phyloP scores from a whole-genome alignment of 306 rosid species.

The Crataegus laevigata region DNA sequence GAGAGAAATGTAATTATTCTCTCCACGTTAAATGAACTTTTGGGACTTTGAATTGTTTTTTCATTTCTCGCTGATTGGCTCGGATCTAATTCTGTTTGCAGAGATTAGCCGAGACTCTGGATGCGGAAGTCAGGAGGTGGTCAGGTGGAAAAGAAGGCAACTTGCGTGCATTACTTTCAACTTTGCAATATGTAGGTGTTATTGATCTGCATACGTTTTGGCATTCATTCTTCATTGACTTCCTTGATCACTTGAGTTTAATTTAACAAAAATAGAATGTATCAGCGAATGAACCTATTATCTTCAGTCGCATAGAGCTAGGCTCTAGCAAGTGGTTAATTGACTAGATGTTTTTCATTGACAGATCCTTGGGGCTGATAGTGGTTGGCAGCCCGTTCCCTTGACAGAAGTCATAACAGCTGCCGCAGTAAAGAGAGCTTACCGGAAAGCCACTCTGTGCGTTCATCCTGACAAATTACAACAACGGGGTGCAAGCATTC shows the following conservation, averaged over 20 bases:
- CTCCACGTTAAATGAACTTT: background rate
- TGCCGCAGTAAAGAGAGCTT: constrained; percentile 86
- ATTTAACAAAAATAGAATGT: background rate
- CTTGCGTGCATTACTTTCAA: constrained; percentile 92
- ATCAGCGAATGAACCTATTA: background rate
- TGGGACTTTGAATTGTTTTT: constrained; percentile 10
- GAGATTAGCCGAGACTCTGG: constrained; percentile 92
- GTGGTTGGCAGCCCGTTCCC: constrained; percentile 93
- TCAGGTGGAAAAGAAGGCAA: constrained; percentile 98
- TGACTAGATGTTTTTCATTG: background rate
- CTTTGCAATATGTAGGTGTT: constrained; percentile 92
- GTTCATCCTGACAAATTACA: constrained; percentile 97
- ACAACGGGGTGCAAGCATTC: constrained; percentile 86
- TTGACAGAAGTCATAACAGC: constrained; percentile 86
- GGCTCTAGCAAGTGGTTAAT: background rate
- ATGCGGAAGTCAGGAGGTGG: constrained; percentile 96
- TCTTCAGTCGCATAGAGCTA: background rate
- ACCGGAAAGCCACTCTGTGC: constrained; percentile 93
- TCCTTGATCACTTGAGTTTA: too few species aligned
- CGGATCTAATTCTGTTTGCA: constrained; percentile 40
- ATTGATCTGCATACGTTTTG: background rate
- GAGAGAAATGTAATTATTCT: constrained; percentile 63
- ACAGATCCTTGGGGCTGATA: constrained; percentile 87
- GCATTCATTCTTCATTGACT: background rate
- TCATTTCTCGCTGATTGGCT: constrained; percentile 19